phyloP scores from a whole-genome alignment of 1,139 yeast genomes.

The Scheffersomyces parashehatae region DNA sequence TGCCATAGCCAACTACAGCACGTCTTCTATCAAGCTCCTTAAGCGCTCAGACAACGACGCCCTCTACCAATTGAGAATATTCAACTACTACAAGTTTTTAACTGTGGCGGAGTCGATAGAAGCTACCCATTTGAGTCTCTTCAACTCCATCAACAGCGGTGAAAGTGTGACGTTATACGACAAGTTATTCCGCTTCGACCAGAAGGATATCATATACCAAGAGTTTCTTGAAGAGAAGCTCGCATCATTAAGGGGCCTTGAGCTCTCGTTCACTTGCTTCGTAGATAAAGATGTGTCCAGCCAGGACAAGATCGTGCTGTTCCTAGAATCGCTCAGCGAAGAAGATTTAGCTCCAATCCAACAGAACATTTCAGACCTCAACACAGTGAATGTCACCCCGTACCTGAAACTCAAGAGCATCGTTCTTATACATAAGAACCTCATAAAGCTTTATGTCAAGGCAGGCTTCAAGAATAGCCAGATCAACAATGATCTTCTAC shows the following conservation, averaged over 20 bases:
- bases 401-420: slow-evolving; percentile 30
- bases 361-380: slow-evolving; percentile 15
- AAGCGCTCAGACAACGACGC: slow-evolving; percentile 42
- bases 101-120: slow-evolving; percentile 36
- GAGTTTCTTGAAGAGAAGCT: slow-evolving; percentile 39
- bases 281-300: slow-evolving; percentile 11
- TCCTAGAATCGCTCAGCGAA: slow-evolving; percentile 17
- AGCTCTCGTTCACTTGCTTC: slow-evolving; percentile 32
- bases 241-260: slow-evolving; percentile 22
- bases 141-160: slow-evolving; percentile 23
- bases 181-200: slow-evolving; percentile 42
- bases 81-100: slow-evolving; percentile 43
- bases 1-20: slow-evolving; percentile 46
- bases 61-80: slow-evolving; percentile 38
- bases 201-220: slow-evolving; percentile 38
- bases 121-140: slow-evolving; percentile 32
- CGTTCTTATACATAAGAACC: slow-evolving; percentile 33
- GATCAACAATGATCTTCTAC: slow-evolving; percentile 40
- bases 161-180: slow-evolving; percentile 38
- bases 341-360: slow-evolving; percentile 10
- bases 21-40: slow-evolving; percentile 39
- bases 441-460: slow-evolving; percentile 23
- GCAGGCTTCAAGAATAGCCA: slow-evolving; percentile 17
- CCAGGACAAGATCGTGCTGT: slow-evolving; percentile 14
- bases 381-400: slow-evolving; percentile 30